A percentile compares a stretch with the other conserved stretches of the same genome.
Evolutionary conservation across 495 filamentous ascomycete species (phyloP).

Genomic region (Penicillium salamii): DNA sequence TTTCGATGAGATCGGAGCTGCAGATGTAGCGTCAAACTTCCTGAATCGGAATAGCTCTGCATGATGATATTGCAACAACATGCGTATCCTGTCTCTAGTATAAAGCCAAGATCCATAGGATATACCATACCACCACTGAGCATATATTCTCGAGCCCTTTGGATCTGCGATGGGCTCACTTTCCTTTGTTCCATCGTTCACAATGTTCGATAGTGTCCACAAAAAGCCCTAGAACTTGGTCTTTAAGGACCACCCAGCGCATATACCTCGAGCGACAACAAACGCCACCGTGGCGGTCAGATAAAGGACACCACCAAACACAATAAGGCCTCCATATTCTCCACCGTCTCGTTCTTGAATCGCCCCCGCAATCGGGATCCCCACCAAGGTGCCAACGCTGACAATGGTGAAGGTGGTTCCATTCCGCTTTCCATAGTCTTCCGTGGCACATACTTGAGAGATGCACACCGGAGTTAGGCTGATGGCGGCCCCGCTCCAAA

Average conservation of each 20-base stretch:
- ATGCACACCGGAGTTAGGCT: conserved; percentile 60
- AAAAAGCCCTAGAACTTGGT: too few relatives aligned
- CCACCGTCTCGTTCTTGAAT: conserved; percentile 21
- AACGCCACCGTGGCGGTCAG: conserved; percentile 44
- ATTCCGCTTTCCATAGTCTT: conserved; percentile 60
- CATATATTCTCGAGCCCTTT: too few relatives aligned
- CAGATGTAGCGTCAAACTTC: neutral
- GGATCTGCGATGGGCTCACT: too few relatives aligned
- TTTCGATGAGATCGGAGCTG: too few relatives aligned
- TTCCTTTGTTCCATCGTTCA: too few relatives aligned
- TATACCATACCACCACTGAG: too few relatives aligned
- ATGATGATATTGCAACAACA: neutral
- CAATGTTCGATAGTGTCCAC: too few relatives aligned
- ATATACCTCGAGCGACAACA: conserved; percentile 44
- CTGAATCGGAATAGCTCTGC: neutral
- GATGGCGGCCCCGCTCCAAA: conserved; percentile 56
- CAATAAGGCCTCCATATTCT: conserved; percentile 46
- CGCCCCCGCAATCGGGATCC: conserved; percentile 74
- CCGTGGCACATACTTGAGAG: conserved; percentile 53
- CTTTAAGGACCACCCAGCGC: conserved; percentile 37
- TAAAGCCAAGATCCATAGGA: too few relatives aligned
- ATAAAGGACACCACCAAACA: conserved; percentile 53
- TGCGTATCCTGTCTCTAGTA: too few relatives aligned
- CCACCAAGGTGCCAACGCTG: conserved; percentile 61
- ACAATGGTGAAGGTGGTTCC: conserved; percentile 60